These are phyloP conservation scores for Globisporangium sylvaticum DNA, from an alignment of 352 stramenopile species.

Conservation along the genomic window DNA sequence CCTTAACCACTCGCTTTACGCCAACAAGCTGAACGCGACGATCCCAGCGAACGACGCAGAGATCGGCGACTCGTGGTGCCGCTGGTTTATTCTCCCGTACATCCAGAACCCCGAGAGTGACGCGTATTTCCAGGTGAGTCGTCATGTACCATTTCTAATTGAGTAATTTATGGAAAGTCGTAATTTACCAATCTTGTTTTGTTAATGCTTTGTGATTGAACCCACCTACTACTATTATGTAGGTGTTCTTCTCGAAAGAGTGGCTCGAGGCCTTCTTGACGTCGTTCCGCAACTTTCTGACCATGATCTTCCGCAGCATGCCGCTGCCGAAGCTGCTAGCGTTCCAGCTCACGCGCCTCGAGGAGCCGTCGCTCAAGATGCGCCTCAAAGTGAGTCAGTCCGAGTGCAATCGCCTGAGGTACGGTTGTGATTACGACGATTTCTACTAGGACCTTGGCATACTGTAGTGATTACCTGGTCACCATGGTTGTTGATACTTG, in stretches of 20 bases:
- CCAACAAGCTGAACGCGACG: constrained; percentile 59
- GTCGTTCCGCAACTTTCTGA: constrained; percentile 78
- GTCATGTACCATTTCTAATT: neutral
- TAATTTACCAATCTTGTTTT: too few relatives aligned
- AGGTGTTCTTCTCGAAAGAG: constrained; percentile 60
- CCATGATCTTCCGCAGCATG: constrained; percentile 69
- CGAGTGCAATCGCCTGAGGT: constrained; percentile 64
- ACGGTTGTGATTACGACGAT: neutral
- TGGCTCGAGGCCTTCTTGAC: constrained; percentile 72
- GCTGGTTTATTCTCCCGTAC: constrained; percentile 83
- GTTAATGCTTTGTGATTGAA: too few relatives aligned
- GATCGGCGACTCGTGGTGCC: constrained; percentile 52
- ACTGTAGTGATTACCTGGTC: too few relatives aligned
- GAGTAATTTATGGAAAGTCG: neutral
- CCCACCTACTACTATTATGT: too few relatives aligned
- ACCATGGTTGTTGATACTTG: too few relatives aligned
- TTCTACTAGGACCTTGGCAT: too few relatives aligned
- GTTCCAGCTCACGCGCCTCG: constrained; percentile 61
- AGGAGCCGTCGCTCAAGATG: constrained; percentile 69
- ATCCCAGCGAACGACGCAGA: constrained; percentile 17
- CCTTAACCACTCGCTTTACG: constrained; percentile 28
- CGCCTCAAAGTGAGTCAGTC: constrained; percentile 65
- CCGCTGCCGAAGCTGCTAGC: constrained; percentile 73
- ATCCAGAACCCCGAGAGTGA: constrained; percentile 69
- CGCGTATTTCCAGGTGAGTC: constrained; percentile 58